Evolutionary conservation across 331 rosid species (phyloP).

Genomic region (Rhamnella rubrinervis): DNA sequence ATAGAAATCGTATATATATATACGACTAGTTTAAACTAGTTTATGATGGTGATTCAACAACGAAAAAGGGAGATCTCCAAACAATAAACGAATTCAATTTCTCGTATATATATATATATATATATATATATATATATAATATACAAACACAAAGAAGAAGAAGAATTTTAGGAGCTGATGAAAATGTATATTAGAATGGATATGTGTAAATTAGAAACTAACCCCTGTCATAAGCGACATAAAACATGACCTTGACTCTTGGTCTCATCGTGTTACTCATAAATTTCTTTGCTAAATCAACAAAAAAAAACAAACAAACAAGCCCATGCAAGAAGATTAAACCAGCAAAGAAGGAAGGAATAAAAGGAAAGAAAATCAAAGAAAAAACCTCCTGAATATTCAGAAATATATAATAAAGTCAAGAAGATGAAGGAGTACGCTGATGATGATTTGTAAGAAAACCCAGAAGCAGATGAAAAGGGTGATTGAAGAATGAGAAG

Average conservation of each 20-base stretch:
- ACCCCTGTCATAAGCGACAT: slow-evolving; percentile 75
- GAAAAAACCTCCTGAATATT: not conserved
- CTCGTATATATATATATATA: not conserved
- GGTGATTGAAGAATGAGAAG: slow-evolving; percentile 2
- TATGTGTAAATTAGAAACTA: slow-evolving; percentile 8
- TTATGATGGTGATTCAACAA: no score
- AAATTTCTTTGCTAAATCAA: not conserved
- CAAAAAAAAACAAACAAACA: not conserved
- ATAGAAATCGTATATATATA: no score
- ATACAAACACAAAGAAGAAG: no score
- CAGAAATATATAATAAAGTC: not conserved
- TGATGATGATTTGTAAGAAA: not conserved
- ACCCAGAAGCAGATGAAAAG: not conserved
- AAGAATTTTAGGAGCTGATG: no score
- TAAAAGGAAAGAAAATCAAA: not conserved
- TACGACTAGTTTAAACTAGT: not conserved
- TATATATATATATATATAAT: no score
- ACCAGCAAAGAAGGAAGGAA: not conserved
- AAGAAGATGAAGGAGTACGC: slow-evolving; percentile 1
- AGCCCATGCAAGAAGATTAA: not conserved
- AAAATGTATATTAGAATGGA: not conserved
- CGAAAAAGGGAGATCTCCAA: no score
- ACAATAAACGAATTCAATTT: not conserved
- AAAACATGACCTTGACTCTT: slow-evolving; percentile 48
- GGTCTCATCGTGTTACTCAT: slow-evolving; percentile 85